Evolutionary conservation across 495 filamentous ascomycete species (phyloP).

Genomic region (Daldinia decipiens): DNA sequence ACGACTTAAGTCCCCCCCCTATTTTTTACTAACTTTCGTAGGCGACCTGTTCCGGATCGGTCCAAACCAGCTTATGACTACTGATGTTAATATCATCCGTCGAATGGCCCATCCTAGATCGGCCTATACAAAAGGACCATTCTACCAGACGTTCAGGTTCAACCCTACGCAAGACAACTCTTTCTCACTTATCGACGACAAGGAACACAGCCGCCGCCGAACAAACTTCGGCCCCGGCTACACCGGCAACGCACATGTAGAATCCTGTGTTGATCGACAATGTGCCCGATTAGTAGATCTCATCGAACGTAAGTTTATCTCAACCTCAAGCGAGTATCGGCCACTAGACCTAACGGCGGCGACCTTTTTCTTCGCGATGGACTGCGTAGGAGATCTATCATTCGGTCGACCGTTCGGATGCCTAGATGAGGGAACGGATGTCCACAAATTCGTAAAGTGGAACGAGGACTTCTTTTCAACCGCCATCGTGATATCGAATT

Average conservation of each 20-base stretch:
- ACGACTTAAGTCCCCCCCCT: background rate
- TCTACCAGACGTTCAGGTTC: slow-evolving; percentile 40
- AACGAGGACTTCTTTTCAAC: slow-evolving; percentile 41
- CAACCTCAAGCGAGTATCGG: slow-evolving; percentile 20
- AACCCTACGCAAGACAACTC: slow-evolving; percentile 35
- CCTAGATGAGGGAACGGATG: slow-evolving; percentile 33
- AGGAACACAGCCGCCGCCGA: slow-evolving; percentile 32
- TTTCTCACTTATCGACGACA: slow-evolving; percentile 35
- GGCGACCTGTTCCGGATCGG: slow-evolving; percentile 36
- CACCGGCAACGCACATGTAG: slow-evolving; percentile 19
- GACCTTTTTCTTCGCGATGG: slow-evolving; percentile 36
- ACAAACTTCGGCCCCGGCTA: slow-evolving; percentile 35
- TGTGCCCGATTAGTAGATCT: slow-evolving; percentile 26
- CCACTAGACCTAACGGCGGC: slow-evolving; percentile 24
- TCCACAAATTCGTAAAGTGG: slow-evolving; percentile 36
- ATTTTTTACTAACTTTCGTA: background rate
- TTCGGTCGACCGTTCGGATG: slow-evolving; percentile 35
- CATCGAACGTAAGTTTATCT: slow-evolving; percentile 35
- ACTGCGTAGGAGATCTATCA: slow-evolving; percentile 34
- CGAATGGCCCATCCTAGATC: slow-evolving; percentile 39
- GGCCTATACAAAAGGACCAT: slow-evolving; percentile 10
- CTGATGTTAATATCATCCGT: slow-evolving; percentile 33
- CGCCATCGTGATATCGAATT: slow-evolving; percentile 35
- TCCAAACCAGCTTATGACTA: slow-evolving; percentile 37
- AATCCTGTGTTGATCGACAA: slow-evolving; percentile 33